Evolutionary conservation across 768 basidiomycete genomes (phyloP), one percentile per base, ranked within the genome.

Genomic region (Lactarius hengduanensis): DNA sequence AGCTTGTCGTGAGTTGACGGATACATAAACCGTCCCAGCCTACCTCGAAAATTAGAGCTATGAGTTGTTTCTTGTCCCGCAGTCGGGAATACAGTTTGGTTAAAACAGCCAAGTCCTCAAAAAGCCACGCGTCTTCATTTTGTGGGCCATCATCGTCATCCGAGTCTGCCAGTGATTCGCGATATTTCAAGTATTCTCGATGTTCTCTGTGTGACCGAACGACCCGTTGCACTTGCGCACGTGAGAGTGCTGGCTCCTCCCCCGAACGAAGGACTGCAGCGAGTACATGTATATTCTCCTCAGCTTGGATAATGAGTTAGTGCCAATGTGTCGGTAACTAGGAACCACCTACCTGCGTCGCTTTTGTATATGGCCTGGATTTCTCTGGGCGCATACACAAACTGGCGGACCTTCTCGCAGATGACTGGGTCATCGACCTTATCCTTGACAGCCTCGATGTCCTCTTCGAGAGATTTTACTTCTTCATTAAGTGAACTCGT

Each of bases 81-180:
- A 97, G 79, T 60, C 88, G 81, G 43, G 89, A 85, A 73, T 94
- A 91, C 22, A 98, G 76, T 74, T 89, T 85, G 13, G 90, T 81
- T 47, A 97, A 82, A 22, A 97, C 80, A 67, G 84, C 86, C 62
- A 98, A 78, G 75, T 99, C 97, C 76, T 98, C 96, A 69, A 91
- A 91, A 38, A 99, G 77, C 97, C 97, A 99, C 9, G 91, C 96
- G 72, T 97, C 95, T 56, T 99, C 97, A 73, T 96, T 88, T 64
- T 86, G 83, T 1, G 96, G 96, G 0, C 95, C 96, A 45, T 96
- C 90, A 64, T 97, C 94, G 72, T 94, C 92, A 71, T 96, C 95
- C 2, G 95, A 97, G 74, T 95, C 93, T 26, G 81, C 81, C 61
- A 90, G 72, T 7, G 80, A 76, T 60, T 84, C 85, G 53, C 82